phyloP scores from a whole-genome alignment of 176 grass and related monocot genomes.

The Oryza officinalis region DNA sequence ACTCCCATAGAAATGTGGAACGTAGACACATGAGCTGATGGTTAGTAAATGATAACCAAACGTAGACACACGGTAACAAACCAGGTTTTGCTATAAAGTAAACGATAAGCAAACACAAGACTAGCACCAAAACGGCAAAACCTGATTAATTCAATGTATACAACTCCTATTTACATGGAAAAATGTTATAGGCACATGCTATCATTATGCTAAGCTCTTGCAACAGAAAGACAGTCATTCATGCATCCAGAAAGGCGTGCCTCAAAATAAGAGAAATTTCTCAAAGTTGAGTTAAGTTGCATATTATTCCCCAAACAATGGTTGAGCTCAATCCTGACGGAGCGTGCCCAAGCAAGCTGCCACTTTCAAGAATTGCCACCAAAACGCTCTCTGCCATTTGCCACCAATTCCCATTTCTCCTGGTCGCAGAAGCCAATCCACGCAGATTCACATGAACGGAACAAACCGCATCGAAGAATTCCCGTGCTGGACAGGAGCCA shows the following conservation, averaged over 20 bases:
- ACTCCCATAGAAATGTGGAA: background rate
- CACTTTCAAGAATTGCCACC: background rate
- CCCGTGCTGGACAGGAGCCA: background rate
- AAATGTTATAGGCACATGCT: background rate
- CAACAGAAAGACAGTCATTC: background rate
- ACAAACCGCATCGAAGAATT: background rate
- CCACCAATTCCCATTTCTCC: background rate
- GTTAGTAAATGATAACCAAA: too few species aligned
- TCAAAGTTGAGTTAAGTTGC: background rate
- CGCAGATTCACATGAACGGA: conserved; percentile 15
- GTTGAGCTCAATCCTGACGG: background rate
- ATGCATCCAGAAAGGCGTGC: background rate
- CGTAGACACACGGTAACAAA: conserved; percentile 28
- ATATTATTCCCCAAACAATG: background rate
- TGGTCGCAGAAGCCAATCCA: background rate
- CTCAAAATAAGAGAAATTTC: background rate
- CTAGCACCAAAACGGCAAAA: background rate
- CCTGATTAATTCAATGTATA: background rate
- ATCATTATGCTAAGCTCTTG: background rate
- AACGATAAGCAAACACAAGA: background rate
- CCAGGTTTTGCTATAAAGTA: background rate
- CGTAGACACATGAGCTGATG: background rate
- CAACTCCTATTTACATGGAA: background rate
- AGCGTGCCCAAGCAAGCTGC: background rate
- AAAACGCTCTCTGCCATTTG: background rate